Conservation (phyloP, 768 basidiomycete species). For the Mycena amicta region DNA sequence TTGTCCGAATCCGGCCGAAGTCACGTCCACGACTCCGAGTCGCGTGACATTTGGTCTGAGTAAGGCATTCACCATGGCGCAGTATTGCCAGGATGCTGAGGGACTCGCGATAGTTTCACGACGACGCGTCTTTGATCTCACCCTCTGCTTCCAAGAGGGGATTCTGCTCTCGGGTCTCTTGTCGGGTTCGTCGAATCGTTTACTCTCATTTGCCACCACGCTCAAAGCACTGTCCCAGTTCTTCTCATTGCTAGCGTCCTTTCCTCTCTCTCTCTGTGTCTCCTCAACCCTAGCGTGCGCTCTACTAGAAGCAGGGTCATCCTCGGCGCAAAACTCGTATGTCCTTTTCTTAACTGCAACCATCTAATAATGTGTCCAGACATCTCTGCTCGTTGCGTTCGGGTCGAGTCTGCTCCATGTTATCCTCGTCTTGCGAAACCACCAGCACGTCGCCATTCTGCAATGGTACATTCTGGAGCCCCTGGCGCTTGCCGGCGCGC, state of each 20-base stretch:
- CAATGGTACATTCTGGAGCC: conserved; percentile 62
- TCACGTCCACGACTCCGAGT: no score
- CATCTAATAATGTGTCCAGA: conserved; percentile 35
- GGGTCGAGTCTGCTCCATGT: conserved; percentile 48
- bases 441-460: conserved; percentile 44
- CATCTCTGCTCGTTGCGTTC: conserved; percentile 49
- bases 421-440: conserved; percentile 37
- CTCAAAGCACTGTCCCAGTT: no score
- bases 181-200: no score
- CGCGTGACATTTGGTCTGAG: no score
- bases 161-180: conserved; percentile 59
- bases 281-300: conserved; percentile 31
- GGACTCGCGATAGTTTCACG: conserved; percentile 68
- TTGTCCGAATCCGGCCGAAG: neutral
- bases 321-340: conserved; percentile 66
- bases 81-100: conserved; percentile 53
- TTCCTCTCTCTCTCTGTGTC: conserved; percentile 35
- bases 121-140: conserved; percentile 69
- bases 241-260: conserved; percentile 46
- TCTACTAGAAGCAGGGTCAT: conserved; percentile 53
- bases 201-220: no score
- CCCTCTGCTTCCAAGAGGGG: conserved; percentile 82
- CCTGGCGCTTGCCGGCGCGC: conserved; percentile 48
- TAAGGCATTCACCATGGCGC: neutral
- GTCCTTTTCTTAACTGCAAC: neutral